phyloP scores from a whole-genome alignment of 2,329 filamentous ascomycete genomes.

The Fusarium coicis region DNA sequence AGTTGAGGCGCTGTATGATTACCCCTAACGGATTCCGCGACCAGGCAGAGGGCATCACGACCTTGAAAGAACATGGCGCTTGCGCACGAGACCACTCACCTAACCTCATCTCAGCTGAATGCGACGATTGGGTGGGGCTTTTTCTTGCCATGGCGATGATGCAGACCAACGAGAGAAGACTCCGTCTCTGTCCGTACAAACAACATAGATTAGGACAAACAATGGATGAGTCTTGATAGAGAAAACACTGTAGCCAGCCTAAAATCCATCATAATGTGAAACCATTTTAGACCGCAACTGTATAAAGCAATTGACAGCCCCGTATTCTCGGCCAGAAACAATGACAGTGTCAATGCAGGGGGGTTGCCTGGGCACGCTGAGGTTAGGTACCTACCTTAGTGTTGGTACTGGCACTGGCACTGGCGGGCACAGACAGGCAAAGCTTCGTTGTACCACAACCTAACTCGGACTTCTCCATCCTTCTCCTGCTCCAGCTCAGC shows the following conservation, averaged over 20 bases:
- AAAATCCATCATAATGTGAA: neutral
- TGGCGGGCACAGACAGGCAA: conserved; percentile 15
- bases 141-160: conserved; percentile 23
- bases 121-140: conserved; percentile 40
- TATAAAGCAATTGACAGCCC: neutral
- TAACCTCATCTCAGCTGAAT: conserved; percentile 30
- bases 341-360: conserved; percentile 40
- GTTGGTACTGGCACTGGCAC: conserved; percentile 9
- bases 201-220: neutral
- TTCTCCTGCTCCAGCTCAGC: conserved; percentile 15
- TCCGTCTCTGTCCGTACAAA: conserved; percentile 1
- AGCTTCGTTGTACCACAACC: conserved; percentile 34
- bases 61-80: neutral
- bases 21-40: neutral
- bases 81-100: conserved; percentile 42
- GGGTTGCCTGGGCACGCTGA: conserved; percentile 29
- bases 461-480: conserved; percentile 9
- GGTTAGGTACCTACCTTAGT: neutral
- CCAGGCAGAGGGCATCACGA: conserved; percentile 8
- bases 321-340: conserved; percentile 46
- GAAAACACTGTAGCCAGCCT: neutral
- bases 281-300: neutral
- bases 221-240: neutral
- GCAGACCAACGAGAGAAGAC: conserved; percentile 13
- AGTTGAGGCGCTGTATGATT: neutral